A percentile compares a stretch with the other conserved stretches of the same genome.
These are phyloP conservation scores for Lachancea quebecensis DNA, from an alignment of 805 yeast species.

Conservation along the genomic window DNA sequence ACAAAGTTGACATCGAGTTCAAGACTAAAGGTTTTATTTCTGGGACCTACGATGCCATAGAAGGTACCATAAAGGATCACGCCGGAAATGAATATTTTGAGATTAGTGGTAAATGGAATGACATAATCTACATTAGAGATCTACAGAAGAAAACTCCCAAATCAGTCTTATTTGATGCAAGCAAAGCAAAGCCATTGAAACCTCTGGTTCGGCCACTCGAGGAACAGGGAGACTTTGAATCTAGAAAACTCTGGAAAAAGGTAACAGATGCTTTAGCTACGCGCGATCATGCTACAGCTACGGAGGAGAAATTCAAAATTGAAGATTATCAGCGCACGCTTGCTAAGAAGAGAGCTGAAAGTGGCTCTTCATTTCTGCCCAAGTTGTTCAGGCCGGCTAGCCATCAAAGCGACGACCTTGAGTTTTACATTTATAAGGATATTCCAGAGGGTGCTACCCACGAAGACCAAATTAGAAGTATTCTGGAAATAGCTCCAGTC, in stretches of 20 bases:
- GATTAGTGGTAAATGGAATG: constrained; percentile 92
- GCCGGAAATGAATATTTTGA: constrained; percentile 53
- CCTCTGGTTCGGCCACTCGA: constrained; percentile 73
- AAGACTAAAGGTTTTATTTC: constrained; percentile 91
- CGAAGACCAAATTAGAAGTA: constrained; percentile 46
- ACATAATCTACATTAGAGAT: constrained; percentile 61
- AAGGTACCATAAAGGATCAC: constrained; percentile 57
- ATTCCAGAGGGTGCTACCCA: constrained; percentile 46
- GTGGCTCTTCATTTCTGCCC: constrained; percentile 76
- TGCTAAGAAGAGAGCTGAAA: constrained; percentile 69
- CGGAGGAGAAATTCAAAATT: constrained; percentile 78
- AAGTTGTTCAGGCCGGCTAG: constrained; percentile 55
- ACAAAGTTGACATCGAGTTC: constrained; percentile 79
- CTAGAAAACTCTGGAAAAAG: constrained; percentile 74
- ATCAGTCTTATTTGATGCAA: constrained; percentile 53
- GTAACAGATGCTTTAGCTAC: constrained; percentile 75
- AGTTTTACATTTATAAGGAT: constrained; percentile 59
- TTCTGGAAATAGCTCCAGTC: constrained; percentile 67
- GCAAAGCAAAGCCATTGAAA: constrained; percentile 40
- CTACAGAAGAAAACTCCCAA: constrained; percentile 41
- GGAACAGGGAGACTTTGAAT: constrained; percentile 78
- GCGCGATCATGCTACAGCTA: constrained; percentile 77
- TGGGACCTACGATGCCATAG: constrained; percentile 86
- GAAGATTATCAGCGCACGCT: constrained; percentile 78
- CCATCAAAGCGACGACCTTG: constrained; percentile 42